Evolutionary conservation across 352 stramenopile genomes (phyloP).

Genomic region (Pythium myriotylum): DNA sequence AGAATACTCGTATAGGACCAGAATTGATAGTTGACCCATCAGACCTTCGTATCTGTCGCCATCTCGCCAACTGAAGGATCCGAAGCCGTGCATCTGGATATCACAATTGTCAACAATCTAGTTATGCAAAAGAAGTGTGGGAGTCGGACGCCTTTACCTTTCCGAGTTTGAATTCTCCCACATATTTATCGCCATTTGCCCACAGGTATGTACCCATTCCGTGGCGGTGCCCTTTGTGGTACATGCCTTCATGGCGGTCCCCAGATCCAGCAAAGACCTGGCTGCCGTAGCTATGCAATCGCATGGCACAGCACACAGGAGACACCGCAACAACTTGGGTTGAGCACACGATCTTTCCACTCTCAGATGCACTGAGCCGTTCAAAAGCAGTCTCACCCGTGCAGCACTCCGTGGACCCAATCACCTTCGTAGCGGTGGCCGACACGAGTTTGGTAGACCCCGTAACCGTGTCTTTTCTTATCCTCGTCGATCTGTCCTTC

Average conservation of each 20-base stretch:
- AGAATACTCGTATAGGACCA: background rate
- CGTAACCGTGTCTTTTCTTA: constrained; percentile 60
- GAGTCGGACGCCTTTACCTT: constrained; percentile 46
- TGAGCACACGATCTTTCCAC: constrained; percentile 24
- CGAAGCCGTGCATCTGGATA: constrained; percentile 69
- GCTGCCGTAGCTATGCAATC: constrained; percentile 69
- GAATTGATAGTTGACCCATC: background rate
- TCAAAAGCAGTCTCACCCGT: constrained; percentile 63
- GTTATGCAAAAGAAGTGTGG: too few species aligned
- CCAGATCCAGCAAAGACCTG: constrained; percentile 79
- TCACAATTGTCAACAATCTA: too few species aligned
- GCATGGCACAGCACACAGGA: constrained; percentile 14
- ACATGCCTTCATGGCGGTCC: constrained; percentile 88
- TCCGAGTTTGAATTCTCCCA: constrained; percentile 80
- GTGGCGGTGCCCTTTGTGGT: constrained; percentile 84
- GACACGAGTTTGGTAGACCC: constrained; percentile 48
- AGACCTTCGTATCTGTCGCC: constrained; percentile 79
- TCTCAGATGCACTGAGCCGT: constrained; percentile 24
- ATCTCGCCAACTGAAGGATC: constrained; percentile 75
- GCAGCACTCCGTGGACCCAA: constrained; percentile 81
- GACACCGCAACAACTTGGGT: background rate
- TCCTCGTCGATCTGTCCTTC: constrained; percentile 55
- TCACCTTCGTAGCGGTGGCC: constrained; percentile 81
- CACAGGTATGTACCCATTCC: constrained; percentile 86
- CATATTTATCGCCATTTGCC: constrained; percentile 90